These are phyloP conservation scores for Penicillium macrosclerotiorum DNA, from an alignment of 495 filamentous ascomycete species.

Conservation along the genomic window DNA sequence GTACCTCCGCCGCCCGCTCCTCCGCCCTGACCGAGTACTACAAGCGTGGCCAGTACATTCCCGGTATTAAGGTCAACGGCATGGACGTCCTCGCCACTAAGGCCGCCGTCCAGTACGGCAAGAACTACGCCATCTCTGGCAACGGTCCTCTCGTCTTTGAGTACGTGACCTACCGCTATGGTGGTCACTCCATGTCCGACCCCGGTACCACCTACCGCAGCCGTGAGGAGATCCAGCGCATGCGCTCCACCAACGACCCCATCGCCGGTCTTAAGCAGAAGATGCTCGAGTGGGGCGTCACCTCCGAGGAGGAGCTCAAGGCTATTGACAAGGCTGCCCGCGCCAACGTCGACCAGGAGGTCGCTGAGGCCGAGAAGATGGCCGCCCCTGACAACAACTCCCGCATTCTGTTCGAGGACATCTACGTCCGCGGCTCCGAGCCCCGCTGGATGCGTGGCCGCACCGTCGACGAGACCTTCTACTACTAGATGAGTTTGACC, in stretches of 20 bases:
- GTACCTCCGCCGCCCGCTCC: constrained; percentile 90
- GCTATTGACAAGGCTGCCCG: constrained; percentile 88
- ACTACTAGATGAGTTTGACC: constrained; percentile 55
- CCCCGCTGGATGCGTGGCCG: constrained; percentile 87
- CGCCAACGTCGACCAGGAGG: constrained; percentile 81
- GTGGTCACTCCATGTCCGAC: constrained; percentile 98
- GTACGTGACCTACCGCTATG: constrained; percentile 99
- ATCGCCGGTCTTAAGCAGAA: constrained; percentile 98
- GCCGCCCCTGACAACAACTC: constrained; percentile 67
- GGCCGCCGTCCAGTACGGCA: constrained; percentile 89
- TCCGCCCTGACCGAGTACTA: constrained; percentile 98
- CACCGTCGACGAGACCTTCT: constrained; percentile 89
- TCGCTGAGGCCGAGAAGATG: constrained; percentile 86
- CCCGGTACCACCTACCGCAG: constrained; percentile 98
- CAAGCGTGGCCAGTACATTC: constrained; percentile 99
- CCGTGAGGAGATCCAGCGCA: constrained; percentile 98
- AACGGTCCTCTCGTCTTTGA: constrained; percentile 94
- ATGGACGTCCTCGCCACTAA: constrained; percentile 99
- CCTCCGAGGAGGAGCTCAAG: constrained; percentile 96
- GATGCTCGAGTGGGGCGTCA: constrained; percentile 91
- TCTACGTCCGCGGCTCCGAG: constrained; percentile 91
- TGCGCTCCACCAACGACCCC: constrained; percentile 97
- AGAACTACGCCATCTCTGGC: constrained; percentile 73
- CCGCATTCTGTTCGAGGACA: constrained; percentile 91
- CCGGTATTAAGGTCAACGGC: constrained; percentile 97